Conservation (phyloP, 352 stramenopile genomes). For the Paralagenidium karlingii region DNA sequence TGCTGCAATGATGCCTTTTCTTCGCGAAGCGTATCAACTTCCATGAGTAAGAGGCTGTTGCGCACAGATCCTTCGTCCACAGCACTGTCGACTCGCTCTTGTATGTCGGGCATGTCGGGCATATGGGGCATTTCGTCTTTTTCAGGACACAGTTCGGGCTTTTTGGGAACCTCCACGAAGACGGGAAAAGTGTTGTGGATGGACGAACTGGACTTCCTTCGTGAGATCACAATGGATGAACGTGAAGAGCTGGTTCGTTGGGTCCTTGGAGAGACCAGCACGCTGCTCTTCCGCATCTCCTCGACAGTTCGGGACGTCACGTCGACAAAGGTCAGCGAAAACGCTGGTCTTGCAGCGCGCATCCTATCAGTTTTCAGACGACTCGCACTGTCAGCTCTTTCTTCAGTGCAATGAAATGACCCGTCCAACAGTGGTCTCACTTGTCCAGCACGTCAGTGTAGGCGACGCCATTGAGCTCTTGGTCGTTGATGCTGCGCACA, state of each 20-base stretch:
- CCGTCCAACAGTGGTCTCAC: slow-evolving; percentile 4
- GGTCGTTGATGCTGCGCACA: slow-evolving; percentile 32
- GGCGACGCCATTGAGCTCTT: slow-evolving; percentile 17
- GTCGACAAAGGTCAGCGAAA: slow-evolving; percentile 36
- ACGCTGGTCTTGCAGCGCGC: slow-evolving; percentile 19
- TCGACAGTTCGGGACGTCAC: slow-evolving; percentile 9
- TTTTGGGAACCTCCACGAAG: no score
- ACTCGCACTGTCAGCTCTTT: not conserved
- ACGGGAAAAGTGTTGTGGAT: no score
- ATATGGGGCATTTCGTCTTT: no score
- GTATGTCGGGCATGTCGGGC: no score
- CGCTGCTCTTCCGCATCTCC: slow-evolving; percentile 8
- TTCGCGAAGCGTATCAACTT: not conserved
- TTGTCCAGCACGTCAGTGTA: slow-evolving; percentile 36
- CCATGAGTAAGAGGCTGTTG: not conserved
- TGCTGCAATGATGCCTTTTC: slow-evolving; percentile 4
- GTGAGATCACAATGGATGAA: no score
- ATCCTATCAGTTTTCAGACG: slow-evolving; percentile 14
- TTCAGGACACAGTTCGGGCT: no score
- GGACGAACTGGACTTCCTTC: no score
- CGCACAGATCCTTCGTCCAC: not conserved
- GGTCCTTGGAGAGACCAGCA: not conserved
- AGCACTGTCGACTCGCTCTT: slow-evolving; percentile 3
- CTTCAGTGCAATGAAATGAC: not conserved
- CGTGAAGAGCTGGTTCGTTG: no score